Evolutionary conservation across 2,329 filamentous ascomycete genomes (phyloP), one percentile per base, ranked within the genome.

Genomic region (Penicillium hordei): DNA sequence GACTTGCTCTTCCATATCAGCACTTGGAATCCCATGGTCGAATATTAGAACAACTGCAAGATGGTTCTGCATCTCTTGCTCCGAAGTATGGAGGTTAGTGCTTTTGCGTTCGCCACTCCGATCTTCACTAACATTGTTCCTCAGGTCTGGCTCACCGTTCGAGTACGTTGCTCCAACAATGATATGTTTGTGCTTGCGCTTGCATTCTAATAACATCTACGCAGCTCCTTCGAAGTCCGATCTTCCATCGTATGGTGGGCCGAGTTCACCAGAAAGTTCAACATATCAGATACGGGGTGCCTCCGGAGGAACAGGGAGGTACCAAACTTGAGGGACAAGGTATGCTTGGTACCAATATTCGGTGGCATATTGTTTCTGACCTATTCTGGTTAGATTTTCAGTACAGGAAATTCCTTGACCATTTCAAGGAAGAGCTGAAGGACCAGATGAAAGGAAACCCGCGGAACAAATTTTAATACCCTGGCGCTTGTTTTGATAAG

Each of bases 191-290:
- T 12, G 15, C 17, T 29, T 33, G 34, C n/a, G 8, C 42, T 48
- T 42, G 46, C 66, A 57, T 61, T 54, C 33, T 51, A 23, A 48
- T 34, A 33, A 55, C 39, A n/a, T 40, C n/a, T 9, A 17, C 1
- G n/a, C 60, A 78, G 76, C 73, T 80, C 55, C 68, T 79, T 50
- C 65, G 71, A 52, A 79, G 76, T 60, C 76, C 75, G 10, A 61
- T 70, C 50, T 80, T 79, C 60, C 77, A 78, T 64, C 69, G 73
- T 39, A 71, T 75, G 63, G 78, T 79, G 44, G 74, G 76, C 29
- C 70, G 67, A 54, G 71, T 79, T 23, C 76, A 79, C 64, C 73
- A 75, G 50, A 73, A 67, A 46, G 65, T 80, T 23, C 74, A 78
- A 62, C 71, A 73, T 52, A 36, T 77, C 21, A 73, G 72, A 55